Evolutionary conservation across 345 rosid genomes (phyloP).

Genomic region (Gossypium ekmanianum): DNA sequence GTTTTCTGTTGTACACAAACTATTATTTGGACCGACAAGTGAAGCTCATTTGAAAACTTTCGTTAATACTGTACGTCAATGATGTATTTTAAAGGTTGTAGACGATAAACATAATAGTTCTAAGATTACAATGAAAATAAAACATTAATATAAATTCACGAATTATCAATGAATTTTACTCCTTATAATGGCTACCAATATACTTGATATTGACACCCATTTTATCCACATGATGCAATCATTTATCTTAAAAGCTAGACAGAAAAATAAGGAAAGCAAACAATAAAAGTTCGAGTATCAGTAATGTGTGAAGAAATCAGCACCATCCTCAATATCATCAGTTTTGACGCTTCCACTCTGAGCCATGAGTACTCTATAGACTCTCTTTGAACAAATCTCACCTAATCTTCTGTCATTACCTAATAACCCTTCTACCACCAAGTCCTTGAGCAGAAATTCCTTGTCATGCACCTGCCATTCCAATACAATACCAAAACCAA

Average conservation of each 20-base stretch:
- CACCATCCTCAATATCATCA: slow-evolving; percentile 86
- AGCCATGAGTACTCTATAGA: slow-evolving; percentile 84
- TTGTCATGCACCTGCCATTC: slow-evolving; percentile 73
- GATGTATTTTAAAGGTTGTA: no score
- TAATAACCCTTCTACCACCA: slow-evolving; percentile 62
- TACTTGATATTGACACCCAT: no score
- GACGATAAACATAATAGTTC: not conserved
- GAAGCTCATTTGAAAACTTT: not conserved
- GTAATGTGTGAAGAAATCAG: slow-evolving; percentile 55
- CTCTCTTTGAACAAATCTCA: slow-evolving; percentile 79
- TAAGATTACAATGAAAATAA: not conserved
- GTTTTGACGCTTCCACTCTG: slow-evolving; percentile 61
- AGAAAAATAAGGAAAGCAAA: not conserved
- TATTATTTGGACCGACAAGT: not conserved
- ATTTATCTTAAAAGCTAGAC: not conserved
- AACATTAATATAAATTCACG: not conserved
- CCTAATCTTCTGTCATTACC: slow-evolving; percentile 76
- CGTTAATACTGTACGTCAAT: not conserved
- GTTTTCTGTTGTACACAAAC: not conserved
- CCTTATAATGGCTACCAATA: not conserved
- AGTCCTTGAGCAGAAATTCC: slow-evolving; percentile 76
- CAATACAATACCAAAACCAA: slow-evolving; percentile 11
- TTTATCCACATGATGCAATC: not conserved
- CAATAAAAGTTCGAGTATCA: not conserved
- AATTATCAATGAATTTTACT: not conserved